phyloP scores from a whole-genome alignment of 352 stramenopile species.

The Hyaloperonospora brassicae region DNA sequence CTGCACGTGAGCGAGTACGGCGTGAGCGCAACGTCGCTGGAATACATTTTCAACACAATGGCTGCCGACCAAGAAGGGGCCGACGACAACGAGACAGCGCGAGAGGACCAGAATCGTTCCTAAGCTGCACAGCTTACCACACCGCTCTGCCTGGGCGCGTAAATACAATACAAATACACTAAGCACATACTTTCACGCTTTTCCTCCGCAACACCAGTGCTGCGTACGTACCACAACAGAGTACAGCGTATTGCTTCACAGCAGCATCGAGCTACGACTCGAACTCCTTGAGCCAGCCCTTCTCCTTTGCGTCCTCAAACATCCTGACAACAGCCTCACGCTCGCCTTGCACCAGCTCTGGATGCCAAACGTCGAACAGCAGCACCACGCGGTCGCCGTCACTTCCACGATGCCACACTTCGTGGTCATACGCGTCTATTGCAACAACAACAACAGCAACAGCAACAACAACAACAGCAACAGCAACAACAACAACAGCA shows the following conservation, averaged over 20 bases:
- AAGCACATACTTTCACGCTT: too few relatives aligned
- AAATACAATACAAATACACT: slow-evolving; percentile 16
- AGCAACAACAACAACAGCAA: too few relatives aligned
- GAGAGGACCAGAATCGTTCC: slow-evolving; percentile 15
- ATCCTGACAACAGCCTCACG: slow-evolving; percentile 52
- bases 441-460: slow-evolving; percentile 1
- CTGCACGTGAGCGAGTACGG: slow-evolving; percentile 81
- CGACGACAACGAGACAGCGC: slow-evolving; percentile 29
- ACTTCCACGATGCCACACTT: slow-evolving; percentile 65
- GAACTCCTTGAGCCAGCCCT: slow-evolving; percentile 67
- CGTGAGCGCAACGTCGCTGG: slow-evolving; percentile 84
- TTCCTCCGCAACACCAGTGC: too few relatives aligned
- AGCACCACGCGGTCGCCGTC: slow-evolving; percentile 71
- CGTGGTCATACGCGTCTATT: slow-evolving; percentile 72
- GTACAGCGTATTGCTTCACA: too few relatives aligned
- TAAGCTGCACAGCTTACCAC: slow-evolving; percentile 14
- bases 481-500: too few relatives aligned
- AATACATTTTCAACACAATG: slow-evolving; percentile 92
- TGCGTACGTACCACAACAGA: too few relatives aligned
- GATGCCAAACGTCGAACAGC: slow-evolving; percentile 82
- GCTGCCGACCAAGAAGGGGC: slow-evolving; percentile 67
- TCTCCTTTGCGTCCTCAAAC: slow-evolving; percentile 65
- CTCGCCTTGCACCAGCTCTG: slow-evolving; percentile 51
- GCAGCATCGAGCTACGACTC: slow-evolving; percentile 13
- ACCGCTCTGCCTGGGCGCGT: background rate